Base-by-base conservation (phyloP, 306 rosid species). In the Amphicarpaea edgeworthii region DNA sequence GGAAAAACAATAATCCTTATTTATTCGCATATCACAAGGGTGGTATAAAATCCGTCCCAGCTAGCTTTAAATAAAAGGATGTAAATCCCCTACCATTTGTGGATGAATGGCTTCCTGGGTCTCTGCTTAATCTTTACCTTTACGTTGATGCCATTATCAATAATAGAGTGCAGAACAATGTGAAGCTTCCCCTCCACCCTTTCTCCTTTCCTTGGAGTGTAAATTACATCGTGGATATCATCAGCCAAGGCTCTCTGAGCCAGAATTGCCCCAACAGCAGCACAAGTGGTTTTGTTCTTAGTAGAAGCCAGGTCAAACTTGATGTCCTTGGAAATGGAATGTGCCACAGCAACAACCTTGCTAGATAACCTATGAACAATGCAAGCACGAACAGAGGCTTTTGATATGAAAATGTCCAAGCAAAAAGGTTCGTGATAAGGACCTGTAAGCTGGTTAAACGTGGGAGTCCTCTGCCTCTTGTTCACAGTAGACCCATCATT, bases 381-480 rank as follows among this genome's bases (percentile, higher is more conserved):
- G 57, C 97, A 92, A 34, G 97, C 97, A 21, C 97, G 95, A 43
- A 92, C 91, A 12, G 97, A 92, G 6, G 90, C 97, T 60, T 88
- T 95, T 17, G 99, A 95, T 77, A 92, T 82, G 89, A 46, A 95
- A 61, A 95, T 90, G 77, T 95, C 98, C 73, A 92, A 80, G 79
- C 96, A 95, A 84, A 95, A 92, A 0, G 97, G 97, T 83, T 92
- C 92, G 7, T 95, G 97, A 82, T 82, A 95, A 68, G 97, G 96
- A 55, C 82, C 92, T 0, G 97, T 92, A 53, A 90, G 90, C 84
- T 90, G 96, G 81, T 90, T 93, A 76, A 83, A 93, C 19, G 93
- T 93, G 14, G 87, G 89, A 53, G 78, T 82, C 82, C 94, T 88
- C 76, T 76, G 82, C 84, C 85, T 87, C 89, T 86, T 90, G 81